A percentile compares a stretch with the other conserved stretches of the same genome.
These are phyloP conservation scores for Moringa oleifera DNA, from an alignment of 345 rosid species.

Conservation along the genomic window DNA sequence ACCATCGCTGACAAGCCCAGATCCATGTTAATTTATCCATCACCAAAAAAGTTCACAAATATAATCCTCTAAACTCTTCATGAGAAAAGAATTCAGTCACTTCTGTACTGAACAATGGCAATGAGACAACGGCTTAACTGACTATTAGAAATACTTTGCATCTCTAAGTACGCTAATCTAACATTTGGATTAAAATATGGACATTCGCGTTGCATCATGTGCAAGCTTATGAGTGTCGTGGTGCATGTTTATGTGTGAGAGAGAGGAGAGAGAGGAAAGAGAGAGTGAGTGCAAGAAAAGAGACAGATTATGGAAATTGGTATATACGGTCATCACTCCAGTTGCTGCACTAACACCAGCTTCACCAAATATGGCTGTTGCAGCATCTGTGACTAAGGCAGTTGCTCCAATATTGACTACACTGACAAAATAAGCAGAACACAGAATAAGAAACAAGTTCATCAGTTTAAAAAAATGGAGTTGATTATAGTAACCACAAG, in stretches of 20 bases:
- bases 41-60: not conserved
- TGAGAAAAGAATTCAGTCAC: no score
- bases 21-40: not conserved
- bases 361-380: conserved; percentile 97
- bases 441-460: conserved; percentile 24
- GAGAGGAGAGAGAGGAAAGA: no score
- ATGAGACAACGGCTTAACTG: not conserved
- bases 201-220: no score
- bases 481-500: conserved; percentile 14
- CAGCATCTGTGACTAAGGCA: conserved; percentile 96
- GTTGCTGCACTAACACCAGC: conserved; percentile 99
- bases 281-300: not conserved
- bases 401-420: conserved; percentile 99
- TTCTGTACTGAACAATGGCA: not conserved
- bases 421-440: conserved; percentile 40
- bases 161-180: not conserved
- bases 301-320: no score
- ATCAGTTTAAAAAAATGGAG: conserved; percentile 17
- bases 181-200: not conserved
- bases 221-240: not conserved
- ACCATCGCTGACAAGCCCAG: not conserved
- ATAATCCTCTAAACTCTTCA: not conserved
- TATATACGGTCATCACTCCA: conserved; percentile 94
- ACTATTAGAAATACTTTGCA: not conserved
- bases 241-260: not conserved